Percentiles rank a stretch among this genome's conserved stretches.
Evolutionary conservation across 192 early-diverging fungal species (phyloP).

Genomic region (Lobulomyces angularis): DNA sequence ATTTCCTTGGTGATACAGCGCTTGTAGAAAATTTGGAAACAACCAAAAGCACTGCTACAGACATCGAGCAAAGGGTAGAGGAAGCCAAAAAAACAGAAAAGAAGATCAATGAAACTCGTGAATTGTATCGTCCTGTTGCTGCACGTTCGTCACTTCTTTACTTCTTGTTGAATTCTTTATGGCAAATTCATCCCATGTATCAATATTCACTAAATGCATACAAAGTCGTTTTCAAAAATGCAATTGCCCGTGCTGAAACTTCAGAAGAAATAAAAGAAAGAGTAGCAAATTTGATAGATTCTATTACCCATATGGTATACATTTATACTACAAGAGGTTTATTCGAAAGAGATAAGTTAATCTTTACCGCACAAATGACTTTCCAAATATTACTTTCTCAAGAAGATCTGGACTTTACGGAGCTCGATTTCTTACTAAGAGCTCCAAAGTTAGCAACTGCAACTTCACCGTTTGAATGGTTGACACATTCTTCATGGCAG

Average conservation of each 20-base stretch:
- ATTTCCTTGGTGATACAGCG: slow-evolving; percentile 54
- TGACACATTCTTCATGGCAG: slow-evolving; percentile 31
- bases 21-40: slow-evolving; percentile 53
- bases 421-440: slow-evolving; percentile 49
- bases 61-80: slow-evolving; percentile 53
- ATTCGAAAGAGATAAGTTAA: slow-evolving; percentile 54
- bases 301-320: slow-evolving; percentile 49
- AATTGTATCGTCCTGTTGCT: slow-evolving; percentile 50
- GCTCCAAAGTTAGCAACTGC: slow-evolving; percentile 31
- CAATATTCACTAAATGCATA: slow-evolving; percentile 57
- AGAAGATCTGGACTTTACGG: slow-evolving; percentile 40
- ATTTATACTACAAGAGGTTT: slow-evolving; percentile 51
- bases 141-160: slow-evolving; percentile 50
- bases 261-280: slow-evolving; percentile 54
- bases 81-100: slow-evolving; percentile 54
- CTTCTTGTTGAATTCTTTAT: slow-evolving; percentile 52
- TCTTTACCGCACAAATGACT: slow-evolving; percentile 51
- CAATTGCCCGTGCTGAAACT: slow-evolving; percentile 38
- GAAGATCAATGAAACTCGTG: slow-evolving; percentile 58
- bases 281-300: slow-evolving; percentile 39
- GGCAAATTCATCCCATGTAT: slow-evolving; percentile 60
- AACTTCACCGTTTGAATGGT: slow-evolving; percentile 49
- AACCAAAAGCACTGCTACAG: slow-evolving; percentile 49
- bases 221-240: slow-evolving; percentile 56
- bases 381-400: slow-evolving; percentile 47